A percentile compares a stretch with the other conserved stretches of the same genome.
These are phyloP conservation scores for Metschnikowia colocasiae DNA, from an alignment of 805 yeast genomes.

Conservation along the genomic window DNA sequence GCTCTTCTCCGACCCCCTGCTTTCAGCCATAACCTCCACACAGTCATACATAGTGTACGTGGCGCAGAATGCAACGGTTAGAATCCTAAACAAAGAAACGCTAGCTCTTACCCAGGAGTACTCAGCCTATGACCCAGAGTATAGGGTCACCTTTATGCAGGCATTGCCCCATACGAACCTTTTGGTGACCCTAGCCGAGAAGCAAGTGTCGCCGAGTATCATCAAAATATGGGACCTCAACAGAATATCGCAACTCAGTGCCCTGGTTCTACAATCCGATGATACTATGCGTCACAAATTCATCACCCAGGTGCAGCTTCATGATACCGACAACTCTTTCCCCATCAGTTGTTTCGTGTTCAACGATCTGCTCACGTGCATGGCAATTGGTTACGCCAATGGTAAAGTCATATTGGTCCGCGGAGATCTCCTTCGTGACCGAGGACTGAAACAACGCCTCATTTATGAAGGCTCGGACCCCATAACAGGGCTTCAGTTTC, in stretches of 20 bases:
- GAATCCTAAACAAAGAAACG: conserved; percentile 47
- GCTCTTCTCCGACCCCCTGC: conserved; percentile 73
- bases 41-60: conserved; percentile 58
- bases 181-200: conserved; percentile 70
- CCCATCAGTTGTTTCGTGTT: conserved; percentile 69
- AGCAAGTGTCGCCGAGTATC: conserved; percentile 63
- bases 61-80: conserved; percentile 48
- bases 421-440: conserved; percentile 83
- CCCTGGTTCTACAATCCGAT: conserved; percentile 9
- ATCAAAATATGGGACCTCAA: conserved; percentile 73
- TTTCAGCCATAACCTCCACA: conserved; percentile 62
- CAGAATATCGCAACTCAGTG: conserved; percentile 38
- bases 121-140: conserved; percentile 61
- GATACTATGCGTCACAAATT: conserved; percentile 35
- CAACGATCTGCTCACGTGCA: conserved; percentile 53
- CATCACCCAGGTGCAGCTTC: conserved; percentile 59
- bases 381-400: conserved; percentile 77
- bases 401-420: conserved; percentile 79
- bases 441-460: conserved; percentile 84
- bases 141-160: conserved; percentile 57
- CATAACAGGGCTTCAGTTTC: conserved; percentile 69
- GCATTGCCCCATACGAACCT: conserved; percentile 47
- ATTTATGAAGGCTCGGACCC: conserved; percentile 77
- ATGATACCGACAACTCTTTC: conserved; percentile 70
- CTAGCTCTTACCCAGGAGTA: conserved; percentile 50